These are phyloP conservation scores for Suillus subluteus DNA, from an alignment of 768 basidiomycete species.

Conservation along the genomic window DNA sequence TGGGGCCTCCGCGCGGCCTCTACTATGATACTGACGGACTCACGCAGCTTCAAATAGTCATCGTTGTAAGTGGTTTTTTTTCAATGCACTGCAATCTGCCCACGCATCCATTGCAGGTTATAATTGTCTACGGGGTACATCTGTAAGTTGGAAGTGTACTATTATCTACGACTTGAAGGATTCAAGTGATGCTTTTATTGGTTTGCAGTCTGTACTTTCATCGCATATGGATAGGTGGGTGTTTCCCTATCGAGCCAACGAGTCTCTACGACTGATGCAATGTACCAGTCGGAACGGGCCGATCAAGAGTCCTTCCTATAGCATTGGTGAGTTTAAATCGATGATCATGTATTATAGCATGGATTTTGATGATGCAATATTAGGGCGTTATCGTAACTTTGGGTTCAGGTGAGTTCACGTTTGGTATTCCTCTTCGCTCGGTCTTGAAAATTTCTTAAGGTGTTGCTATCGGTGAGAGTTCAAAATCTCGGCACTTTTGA, in stretches of 20 bases:
- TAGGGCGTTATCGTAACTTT: too few relatives aligned
- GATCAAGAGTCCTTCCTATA: background rate
- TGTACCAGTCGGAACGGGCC: background rate
- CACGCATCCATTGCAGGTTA: background rate
- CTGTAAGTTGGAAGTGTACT: background rate
- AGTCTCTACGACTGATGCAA: background rate
- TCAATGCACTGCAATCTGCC: background rate
- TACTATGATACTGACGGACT: background rate
- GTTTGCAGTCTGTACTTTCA: background rate
- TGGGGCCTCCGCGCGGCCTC: background rate
- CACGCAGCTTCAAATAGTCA: background rate
- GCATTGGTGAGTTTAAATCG: background rate
- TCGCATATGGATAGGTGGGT: slow-evolving; percentile 4
- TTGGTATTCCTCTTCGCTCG: too few relatives aligned
- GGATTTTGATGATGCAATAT: background rate
- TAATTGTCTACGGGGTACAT: background rate
- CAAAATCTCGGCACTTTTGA: too few relatives aligned
- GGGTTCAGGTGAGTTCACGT: too few relatives aligned
- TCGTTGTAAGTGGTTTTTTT: background rate
- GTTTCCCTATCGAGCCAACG: background rate
- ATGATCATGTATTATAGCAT: background rate
- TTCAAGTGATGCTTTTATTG: background rate
- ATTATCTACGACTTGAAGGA: background rate
- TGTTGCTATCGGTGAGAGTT: too few relatives aligned
- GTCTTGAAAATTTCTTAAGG: too few relatives aligned